Evolutionary conservation across 148 eudicot species (phyloP).

Genomic region (Spergularia marina): DNA sequence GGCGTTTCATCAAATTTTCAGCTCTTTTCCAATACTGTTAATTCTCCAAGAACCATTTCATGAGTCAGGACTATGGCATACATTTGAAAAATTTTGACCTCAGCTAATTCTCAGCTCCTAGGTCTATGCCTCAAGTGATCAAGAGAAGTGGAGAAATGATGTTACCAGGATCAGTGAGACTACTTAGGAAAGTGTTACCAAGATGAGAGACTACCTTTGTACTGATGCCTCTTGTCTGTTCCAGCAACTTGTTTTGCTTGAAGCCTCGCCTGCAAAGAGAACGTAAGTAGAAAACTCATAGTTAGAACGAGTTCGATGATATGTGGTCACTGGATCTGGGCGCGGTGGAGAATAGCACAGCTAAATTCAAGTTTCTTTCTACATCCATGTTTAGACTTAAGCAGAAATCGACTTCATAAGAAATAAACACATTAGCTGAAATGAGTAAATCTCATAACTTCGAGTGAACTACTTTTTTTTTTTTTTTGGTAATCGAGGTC

Average conservation of each 20-base stretch:
- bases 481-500: too few species aligned
- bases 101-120: background rate
- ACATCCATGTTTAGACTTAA: background rate
- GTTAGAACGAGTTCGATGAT: background rate
- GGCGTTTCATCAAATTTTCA: background rate
- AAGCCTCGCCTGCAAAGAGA: slow-evolving; percentile 67
- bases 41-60: background rate
- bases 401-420: background rate
- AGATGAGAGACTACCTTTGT: slow-evolving; percentile 53
- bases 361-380: background rate
- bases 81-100: background rate
- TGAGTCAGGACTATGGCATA: background rate
- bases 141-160: background rate
- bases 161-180: background rate
- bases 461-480: too few species aligned
- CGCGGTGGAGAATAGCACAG: background rate
- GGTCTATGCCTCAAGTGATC: background rate
- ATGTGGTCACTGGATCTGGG: background rate
- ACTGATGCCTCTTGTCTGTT: slow-evolving; percentile 78
- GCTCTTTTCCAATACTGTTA: background rate
- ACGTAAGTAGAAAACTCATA: background rate
- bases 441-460: too few species aligned
- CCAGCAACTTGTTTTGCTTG: slow-evolving; percentile 79
- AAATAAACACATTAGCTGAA: background rate
- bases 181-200: background rate